A percentile compares a stretch with the other conserved stretches of the same genome.
Evolutionary conservation across 177 flowering plant species (phyloP).

Genomic region (Tripterygium wilfordii): DNA sequence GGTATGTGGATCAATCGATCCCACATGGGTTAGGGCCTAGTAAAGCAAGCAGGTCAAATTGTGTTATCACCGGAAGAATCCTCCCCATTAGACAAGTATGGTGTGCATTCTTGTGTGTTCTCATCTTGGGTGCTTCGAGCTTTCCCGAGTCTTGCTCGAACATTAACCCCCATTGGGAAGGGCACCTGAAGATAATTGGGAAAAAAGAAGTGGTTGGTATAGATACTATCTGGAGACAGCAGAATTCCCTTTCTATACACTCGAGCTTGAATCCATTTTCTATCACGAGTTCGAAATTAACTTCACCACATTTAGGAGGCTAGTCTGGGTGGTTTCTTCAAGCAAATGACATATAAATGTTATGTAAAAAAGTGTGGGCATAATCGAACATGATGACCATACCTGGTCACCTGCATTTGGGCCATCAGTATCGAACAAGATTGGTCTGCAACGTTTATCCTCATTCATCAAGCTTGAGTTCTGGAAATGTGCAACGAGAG

Average conservation of each 20-base stretch:
- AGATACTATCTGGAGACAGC: too few relatives aligned
- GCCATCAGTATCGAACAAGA: conserved; percentile 81
- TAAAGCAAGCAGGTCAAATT: conserved; percentile 17
- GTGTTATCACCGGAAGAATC: conserved; percentile 31
- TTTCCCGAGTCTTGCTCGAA: conserved; percentile 37
- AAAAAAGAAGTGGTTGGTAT: too few relatives aligned
- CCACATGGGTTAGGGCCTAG: conserved; percentile 19
- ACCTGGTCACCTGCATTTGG: conserved; percentile 95
- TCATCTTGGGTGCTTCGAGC: conserved; percentile 27
- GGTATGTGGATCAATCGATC: conserved; percentile 1
- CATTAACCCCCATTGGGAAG: conserved; percentile 55
- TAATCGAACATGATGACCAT: not conserved
- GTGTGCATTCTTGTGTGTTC: conserved; percentile 24
- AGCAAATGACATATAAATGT: too few relatives aligned
- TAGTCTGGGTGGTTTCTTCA: too few relatives aligned
- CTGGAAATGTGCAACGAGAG: conserved; percentile 90
- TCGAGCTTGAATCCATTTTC: too few relatives aligned
- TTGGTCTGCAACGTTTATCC: conserved; percentile 88
- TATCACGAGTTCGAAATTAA: not conserved
- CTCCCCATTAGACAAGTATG: conserved; percentile 25
- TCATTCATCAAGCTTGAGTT: conserved; percentile 96
- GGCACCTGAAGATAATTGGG: conserved; percentile 48
- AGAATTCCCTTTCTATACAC: too few relatives aligned
- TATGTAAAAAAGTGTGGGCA: too few relatives aligned
- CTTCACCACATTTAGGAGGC: not conserved